These are phyloP conservation scores for Phytophthora citrophthora DNA, from an alignment of 352 stramenopile genomes.

Conservation along the genomic window DNA sequence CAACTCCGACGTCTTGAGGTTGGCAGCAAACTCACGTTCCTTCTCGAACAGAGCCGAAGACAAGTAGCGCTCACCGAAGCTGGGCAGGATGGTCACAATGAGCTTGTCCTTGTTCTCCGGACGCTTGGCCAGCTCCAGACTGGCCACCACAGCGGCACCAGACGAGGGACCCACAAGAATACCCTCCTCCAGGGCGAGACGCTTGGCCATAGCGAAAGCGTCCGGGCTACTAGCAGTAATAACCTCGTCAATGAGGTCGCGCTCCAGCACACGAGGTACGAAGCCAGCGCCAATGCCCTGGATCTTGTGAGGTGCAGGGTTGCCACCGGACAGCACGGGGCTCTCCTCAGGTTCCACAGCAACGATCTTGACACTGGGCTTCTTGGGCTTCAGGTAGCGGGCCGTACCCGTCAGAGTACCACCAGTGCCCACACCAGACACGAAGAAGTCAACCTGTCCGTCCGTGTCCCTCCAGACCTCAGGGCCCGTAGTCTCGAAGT, in stretches of 20 bases:
- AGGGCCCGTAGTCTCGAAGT: constrained; percentile 88
- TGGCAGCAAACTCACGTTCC: constrained; percentile 76
- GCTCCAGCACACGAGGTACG: constrained; percentile 78
- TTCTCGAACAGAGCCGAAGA: constrained; percentile 82
- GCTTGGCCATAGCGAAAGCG: constrained; percentile 88
- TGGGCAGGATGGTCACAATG: constrained; percentile 91
- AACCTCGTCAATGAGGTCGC: constrained; percentile 90
- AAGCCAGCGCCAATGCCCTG: constrained; percentile 88
- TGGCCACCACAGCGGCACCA: constrained; percentile 85
- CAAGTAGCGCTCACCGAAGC: constrained; percentile 91
- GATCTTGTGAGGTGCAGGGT: constrained; percentile 87
- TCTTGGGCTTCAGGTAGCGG: constrained; percentile 91
- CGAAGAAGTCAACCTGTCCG: constrained; percentile 87
- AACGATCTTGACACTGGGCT: constrained; percentile 81
- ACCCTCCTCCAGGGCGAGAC: constrained; percentile 83
- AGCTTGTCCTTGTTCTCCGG: constrained; percentile 88
- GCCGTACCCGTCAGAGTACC: constrained; percentile 89
- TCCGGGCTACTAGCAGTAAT: constrained; percentile 83
- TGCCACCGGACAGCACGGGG: constrained; percentile 82
- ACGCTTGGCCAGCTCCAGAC: constrained; percentile 80
- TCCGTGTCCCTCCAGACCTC: constrained; percentile 91
- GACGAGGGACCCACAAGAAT: constrained; percentile 90
- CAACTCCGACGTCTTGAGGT: constrained; percentile 52
- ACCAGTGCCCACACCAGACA: constrained; percentile 88
- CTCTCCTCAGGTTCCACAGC: constrained; percentile 87